Conservation (phyloP, 1,284 basidiomycete genomes). For the Pseudomicrostroma phylloplanum region DNA sequence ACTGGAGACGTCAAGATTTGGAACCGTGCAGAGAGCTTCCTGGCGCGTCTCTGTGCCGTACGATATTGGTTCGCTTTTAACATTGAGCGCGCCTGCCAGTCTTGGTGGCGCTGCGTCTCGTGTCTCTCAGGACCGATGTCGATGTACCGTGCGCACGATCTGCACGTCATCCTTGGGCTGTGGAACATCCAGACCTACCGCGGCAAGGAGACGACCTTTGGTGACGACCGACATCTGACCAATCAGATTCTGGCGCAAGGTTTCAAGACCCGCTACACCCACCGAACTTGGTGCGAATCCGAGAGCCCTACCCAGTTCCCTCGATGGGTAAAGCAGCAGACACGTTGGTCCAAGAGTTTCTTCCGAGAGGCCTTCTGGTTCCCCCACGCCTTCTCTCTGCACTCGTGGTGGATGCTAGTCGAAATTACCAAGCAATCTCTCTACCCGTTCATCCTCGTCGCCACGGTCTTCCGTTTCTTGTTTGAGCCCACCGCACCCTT, state of each 20-base stretch:
- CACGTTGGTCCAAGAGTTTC: conserved; percentile 13
- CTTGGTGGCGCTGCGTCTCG: conserved; percentile 10
- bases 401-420: conserved; percentile 11
- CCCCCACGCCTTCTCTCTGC: conserved; percentile 7
- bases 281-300: conserved; percentile 12
- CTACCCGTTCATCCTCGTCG: conserved; percentile 14
- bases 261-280: conserved; percentile 10
- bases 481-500: not conserved
- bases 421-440: conserved; percentile 11
- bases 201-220: conserved; percentile 12
- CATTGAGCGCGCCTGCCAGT: conserved; percentile 14
- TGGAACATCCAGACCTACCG: conserved; percentile 12
- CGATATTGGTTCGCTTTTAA: conserved; percentile 14
- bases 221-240: conserved; percentile 13
- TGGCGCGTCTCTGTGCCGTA: conserved; percentile 6
- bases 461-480: conserved; percentile 11
- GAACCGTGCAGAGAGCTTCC: conserved; percentile 9
- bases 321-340: conserved; percentile 13
- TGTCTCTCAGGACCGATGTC: conserved; percentile 12
- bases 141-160: conserved; percentile 10
- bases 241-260: conserved; percentile 10
- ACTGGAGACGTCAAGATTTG: conserved; percentile 14
- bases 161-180: conserved; percentile 9
- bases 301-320: conserved; percentile 10
- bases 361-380: conserved; percentile 16